phyloP scores from a whole-genome alignment of 2,329 filamentous ascomycete genomes.

The Ophiosphaerella korrae region DNA sequence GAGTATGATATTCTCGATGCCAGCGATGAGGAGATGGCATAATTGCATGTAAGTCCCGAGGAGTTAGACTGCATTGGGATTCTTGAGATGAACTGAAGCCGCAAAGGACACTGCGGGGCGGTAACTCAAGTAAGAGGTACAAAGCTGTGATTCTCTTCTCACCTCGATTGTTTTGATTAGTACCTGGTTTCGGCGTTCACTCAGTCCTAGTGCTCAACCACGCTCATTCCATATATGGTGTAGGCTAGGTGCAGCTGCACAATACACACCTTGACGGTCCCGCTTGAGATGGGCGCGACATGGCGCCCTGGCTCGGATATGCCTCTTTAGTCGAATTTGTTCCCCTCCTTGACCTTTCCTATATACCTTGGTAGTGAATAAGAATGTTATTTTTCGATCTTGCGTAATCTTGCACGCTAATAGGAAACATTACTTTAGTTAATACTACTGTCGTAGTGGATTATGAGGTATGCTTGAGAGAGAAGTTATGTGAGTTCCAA shows the following conservation, averaged over 20 bases:
- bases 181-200: not conserved
- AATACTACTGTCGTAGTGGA: too few species aligned
- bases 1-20: slow-evolving; percentile 98
- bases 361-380: slow-evolving; percentile 1
- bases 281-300: slow-evolving; percentile 1
- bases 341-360: slow-evolving; percentile 1
- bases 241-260: not conserved
- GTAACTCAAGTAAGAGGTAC: not conserved
- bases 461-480: too few species aligned
- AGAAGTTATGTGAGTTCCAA: too few species aligned
- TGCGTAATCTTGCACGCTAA: not conserved
- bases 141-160: not conserved
- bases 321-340: not conserved
- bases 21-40: slow-evolving; percentile 75
- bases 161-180: not conserved
- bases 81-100: not conserved
- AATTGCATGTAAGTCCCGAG: not conserved
- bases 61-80: not conserved
- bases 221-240: too few species aligned
- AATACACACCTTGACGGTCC: slow-evolving; percentile 1
- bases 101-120: not conserved
- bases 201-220: not conserved
- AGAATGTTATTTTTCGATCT: slow-evolving; percentile 1
- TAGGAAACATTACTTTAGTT: too few species aligned
- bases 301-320: not conserved